A percentile compares a stretch with the other conserved stretches of the same genome.
These are phyloP conservation scores for Globisporangium ultimum DNA, from an alignment of 352 stramenopile genomes.

Conservation along the genomic window DNA sequence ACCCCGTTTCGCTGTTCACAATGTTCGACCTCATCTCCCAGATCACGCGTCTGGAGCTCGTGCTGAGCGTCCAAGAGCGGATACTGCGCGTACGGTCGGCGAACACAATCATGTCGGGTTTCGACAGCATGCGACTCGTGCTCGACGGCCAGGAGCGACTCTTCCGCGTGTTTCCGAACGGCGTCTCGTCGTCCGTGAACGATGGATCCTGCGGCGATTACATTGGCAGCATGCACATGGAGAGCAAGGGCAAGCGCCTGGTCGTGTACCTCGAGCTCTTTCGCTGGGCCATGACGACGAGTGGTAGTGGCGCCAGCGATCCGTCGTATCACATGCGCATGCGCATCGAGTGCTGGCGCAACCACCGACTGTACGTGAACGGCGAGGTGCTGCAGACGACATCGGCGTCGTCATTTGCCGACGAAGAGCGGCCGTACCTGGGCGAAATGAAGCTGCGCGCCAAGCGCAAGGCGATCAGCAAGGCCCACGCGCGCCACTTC, in stretches of 20 bases:
- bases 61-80: constrained; percentile 32
- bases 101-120: constrained; percentile 19
- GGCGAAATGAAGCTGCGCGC: constrained; percentile 44
- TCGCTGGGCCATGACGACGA: constrained; percentile 25
- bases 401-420: constrained; percentile 20
- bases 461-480: constrained; percentile 39
- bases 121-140: constrained; percentile 44
- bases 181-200: constrained; percentile 29
- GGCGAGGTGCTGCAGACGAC: constrained; percentile 45
- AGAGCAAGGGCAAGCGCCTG: constrained; percentile 28
- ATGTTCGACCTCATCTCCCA: constrained; percentile 51
- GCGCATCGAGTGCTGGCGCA: constrained; percentile 37
- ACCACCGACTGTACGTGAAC: constrained; percentile 37
- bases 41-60: constrained; percentile 37
- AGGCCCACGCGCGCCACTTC: constrained; percentile 16
- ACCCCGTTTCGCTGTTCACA: constrained; percentile 33
- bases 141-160: constrained; percentile 59
- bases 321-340: constrained; percentile 41
- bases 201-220: constrained; percentile 48
- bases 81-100: constrained; percentile 33
- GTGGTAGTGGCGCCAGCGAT: constrained; percentile 1
- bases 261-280: constrained; percentile 55
- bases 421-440: constrained; percentile 39
- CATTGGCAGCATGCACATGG: constrained; percentile 47
- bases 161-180: constrained; percentile 58